phyloP scores from a whole-genome alignment of 2,329 filamentous ascomycete species.

The Hortaea sp. region DNA sequence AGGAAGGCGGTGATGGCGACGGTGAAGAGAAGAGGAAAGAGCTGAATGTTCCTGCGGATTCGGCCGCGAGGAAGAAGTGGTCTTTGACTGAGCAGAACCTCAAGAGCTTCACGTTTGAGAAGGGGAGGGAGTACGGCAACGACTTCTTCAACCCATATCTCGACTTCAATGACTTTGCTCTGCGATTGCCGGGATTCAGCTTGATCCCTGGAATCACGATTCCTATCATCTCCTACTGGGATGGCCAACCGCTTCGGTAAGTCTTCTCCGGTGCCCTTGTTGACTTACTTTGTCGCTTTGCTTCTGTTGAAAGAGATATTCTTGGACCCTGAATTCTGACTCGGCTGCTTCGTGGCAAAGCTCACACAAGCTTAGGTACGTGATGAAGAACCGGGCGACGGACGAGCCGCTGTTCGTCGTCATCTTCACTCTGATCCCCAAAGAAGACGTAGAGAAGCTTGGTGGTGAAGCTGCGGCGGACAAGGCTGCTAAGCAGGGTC shows the following conservation, averaged over 20 bases:
- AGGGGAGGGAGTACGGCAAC: conserved; percentile 49
- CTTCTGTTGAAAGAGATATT: conserved; percentile 1
- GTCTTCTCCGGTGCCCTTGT: conserved; percentile 17
- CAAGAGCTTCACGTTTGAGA: conserved; percentile 51
- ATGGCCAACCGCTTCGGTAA: conserved; percentile 66
- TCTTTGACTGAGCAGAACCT: conserved; percentile 49
- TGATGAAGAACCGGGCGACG: conserved; percentile 70
- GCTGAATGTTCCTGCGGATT: conserved; percentile 29
- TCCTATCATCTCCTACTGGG: conserved; percentile 68
- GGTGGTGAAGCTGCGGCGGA: conserved; percentile 7
- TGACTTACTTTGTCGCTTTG: conserved; percentile 16
- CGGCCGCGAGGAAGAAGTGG: conserved; percentile 45
- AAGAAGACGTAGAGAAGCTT: conserved; percentile 44
- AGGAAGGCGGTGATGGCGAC: conserved; percentile 38
- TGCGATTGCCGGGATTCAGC: conserved; percentile 54
- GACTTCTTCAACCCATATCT: conserved; percentile 90
- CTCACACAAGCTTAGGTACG: conserved; percentile 82
- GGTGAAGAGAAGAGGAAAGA: conserved; percentile 32
- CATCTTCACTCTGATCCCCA: conserved; percentile 65
- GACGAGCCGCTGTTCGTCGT: conserved; percentile 70
- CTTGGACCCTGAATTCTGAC: background rate
- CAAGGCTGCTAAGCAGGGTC: conserved; percentile 1
- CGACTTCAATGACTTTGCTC: conserved; percentile 70
- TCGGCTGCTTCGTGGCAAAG: conserved; percentile 31
- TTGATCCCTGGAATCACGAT: conserved; percentile 54